These are phyloP conservation scores for Globisporangium nagaii DNA, from an alignment of 352 stramenopile species.

Conservation along the genomic window DNA sequence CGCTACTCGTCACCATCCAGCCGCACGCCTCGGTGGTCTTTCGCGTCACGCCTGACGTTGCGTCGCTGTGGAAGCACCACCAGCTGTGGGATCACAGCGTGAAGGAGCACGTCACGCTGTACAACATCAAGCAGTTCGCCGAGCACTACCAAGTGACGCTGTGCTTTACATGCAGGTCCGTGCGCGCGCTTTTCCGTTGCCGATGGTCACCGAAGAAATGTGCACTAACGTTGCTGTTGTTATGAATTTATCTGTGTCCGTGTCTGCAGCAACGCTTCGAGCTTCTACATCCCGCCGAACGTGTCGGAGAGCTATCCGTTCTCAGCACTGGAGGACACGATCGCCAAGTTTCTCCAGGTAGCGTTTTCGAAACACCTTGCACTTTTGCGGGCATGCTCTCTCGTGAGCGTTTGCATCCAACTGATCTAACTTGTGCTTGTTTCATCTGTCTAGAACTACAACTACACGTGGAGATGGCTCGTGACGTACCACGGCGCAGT, in stretches of 20 bases:
- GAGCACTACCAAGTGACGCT: constrained; percentile 85
- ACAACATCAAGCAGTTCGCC: constrained; percentile 89
- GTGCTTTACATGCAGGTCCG: constrained; percentile 87
- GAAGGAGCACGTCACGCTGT: constrained; percentile 85
- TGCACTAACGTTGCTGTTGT: not conserved
- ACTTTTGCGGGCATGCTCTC: no score
- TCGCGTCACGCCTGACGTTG: constrained; percentile 61
- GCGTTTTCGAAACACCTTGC: no score
- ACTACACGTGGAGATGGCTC: constrained; percentile 72
- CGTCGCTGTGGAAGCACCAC: constrained; percentile 66
- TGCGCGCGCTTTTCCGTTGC: no score
- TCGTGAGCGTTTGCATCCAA: no score
- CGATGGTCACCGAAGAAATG: no score
- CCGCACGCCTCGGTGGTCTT: constrained; percentile 54
- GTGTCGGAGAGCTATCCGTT: constrained; percentile 81
- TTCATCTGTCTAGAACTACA: constrained; percentile 50
- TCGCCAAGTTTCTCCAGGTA: constrained; percentile 86
- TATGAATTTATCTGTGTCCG: not conserved
- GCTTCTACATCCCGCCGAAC: constrained; percentile 80
- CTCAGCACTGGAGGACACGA: constrained; percentile 81
- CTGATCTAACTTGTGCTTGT: not conserved
- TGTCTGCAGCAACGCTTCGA: constrained; percentile 57
- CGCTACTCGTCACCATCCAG: constrained; percentile 64
- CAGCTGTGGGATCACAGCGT: constrained; percentile 85
- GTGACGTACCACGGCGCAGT: constrained; percentile 59